phyloP scores from a whole-genome alignment of 306 rosid species.

The Medicago lupulina region DNA sequence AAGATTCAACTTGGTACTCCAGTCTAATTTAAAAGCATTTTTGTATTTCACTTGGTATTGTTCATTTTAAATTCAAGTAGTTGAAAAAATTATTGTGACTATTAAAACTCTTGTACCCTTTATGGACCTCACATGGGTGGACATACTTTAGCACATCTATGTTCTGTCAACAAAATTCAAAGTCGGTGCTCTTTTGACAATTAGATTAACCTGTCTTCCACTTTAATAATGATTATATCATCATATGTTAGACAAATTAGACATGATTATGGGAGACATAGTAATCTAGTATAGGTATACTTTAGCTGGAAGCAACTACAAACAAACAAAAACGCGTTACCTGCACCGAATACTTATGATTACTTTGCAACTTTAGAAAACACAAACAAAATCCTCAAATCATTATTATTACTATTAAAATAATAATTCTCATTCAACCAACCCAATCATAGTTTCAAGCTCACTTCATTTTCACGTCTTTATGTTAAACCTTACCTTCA shows the following conservation, averaged over 20 bases:
- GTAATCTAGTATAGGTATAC: not conserved
- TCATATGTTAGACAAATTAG: not conserved
- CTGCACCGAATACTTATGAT: conserved; percentile 40
- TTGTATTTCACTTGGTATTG: no score
- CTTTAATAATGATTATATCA: conserved; percentile 24
- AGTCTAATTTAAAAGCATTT: no score
- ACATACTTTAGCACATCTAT: not conserved
- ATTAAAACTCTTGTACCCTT: conserved; percentile 16
- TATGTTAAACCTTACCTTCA: conserved; percentile 35
- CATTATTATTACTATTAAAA: not conserved
- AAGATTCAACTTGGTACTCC: no score
- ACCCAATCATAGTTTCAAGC: conserved; percentile 20
- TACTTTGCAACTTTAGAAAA: conserved; percentile 17
- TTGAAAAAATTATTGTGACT: not conserved
- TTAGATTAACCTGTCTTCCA: not conserved
- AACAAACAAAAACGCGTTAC: conserved; percentile 59
- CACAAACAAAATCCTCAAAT: conserved; percentile 8
- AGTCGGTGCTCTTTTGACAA: conserved; percentile 49
- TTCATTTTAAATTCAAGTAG: conserved; percentile 22
- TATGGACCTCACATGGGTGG: conserved; percentile 40
- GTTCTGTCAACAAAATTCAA: conserved; percentile 31
- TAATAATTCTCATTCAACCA: conserved; percentile 3
- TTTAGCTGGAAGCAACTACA: conserved; percentile 41
- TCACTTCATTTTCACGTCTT: not conserved
- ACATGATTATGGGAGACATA: conserved; percentile 10